These are phyloP conservation scores for Ogataea neopini DNA, from an alignment of 805 yeast species.

Conservation along the genomic window DNA sequence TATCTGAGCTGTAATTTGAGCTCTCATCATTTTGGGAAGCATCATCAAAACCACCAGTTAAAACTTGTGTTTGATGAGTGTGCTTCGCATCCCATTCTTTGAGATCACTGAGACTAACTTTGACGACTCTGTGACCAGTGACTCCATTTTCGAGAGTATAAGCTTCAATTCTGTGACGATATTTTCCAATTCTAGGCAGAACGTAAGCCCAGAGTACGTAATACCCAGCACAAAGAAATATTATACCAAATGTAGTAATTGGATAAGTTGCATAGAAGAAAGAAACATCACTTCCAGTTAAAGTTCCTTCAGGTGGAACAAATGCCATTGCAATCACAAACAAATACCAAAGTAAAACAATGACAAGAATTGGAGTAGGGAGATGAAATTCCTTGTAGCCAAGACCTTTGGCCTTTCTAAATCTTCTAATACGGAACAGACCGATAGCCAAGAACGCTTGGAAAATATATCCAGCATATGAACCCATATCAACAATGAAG, in stretches of 20 bases:
- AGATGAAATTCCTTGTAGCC: slow-evolving; percentile 37
- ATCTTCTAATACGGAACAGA: slow-evolving; percentile 45
- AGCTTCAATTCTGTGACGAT: slow-evolving; percentile 35
- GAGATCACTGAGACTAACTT: slow-evolving; percentile 35
- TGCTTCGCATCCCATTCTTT: slow-evolving; percentile 36
- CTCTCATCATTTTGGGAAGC: not conserved
- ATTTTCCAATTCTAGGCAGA: slow-evolving; percentile 36
- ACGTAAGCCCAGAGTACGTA: slow-evolving; percentile 40
- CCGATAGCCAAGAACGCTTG: slow-evolving; percentile 67
- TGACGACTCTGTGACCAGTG: slow-evolving; percentile 41
- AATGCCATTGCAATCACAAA: slow-evolving; percentile 45
- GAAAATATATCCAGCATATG: slow-evolving; percentile 79
- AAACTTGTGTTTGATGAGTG: not conserved
- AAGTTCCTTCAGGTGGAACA: slow-evolving; percentile 43
- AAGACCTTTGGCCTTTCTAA: slow-evolving; percentile 37
- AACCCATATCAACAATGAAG: slow-evolving; percentile 74
- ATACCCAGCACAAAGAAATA: slow-evolving; percentile 36
- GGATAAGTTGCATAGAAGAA: slow-evolving; percentile 47
- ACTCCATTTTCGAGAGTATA: slow-evolving; percentile 41
- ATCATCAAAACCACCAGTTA: slow-evolving; percentile 5
- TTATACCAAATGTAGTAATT: slow-evolving; percentile 38
- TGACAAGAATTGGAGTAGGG: slow-evolving; percentile 36
- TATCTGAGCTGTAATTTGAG: not conserved
- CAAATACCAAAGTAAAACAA: slow-evolving; percentile 36
- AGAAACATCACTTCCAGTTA: slow-evolving; percentile 43